Evolutionary conservation across 148 eudicot genomes (phyloP).

Genomic region (Rhododendron henanense): DNA sequence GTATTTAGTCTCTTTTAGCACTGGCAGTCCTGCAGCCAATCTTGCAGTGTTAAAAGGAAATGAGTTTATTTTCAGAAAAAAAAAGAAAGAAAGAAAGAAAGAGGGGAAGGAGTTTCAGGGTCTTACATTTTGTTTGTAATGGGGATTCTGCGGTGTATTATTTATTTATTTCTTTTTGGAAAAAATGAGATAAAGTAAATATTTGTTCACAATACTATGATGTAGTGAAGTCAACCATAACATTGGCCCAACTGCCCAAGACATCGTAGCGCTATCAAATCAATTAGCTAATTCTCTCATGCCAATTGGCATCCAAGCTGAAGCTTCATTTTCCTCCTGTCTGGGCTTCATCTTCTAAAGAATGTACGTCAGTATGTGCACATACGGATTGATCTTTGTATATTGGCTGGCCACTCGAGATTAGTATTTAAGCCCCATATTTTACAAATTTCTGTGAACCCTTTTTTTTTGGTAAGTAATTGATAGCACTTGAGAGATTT

Average conservation of each 20-base stretch:
- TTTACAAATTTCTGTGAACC: not conserved
- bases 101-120: not conserved
- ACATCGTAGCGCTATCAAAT: not conserved
- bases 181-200: not conserved
- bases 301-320: not conserved
- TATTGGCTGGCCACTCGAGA: not conserved
- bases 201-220: not conserved
- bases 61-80: not conserved
- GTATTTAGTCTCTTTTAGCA: not conserved
- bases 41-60: not conserved
- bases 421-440: not conserved
- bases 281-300: not conserved
- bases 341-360: not conserved
- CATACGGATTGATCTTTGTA: not conserved
- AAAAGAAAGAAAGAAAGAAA: too few species aligned
- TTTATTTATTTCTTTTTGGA: not conserved
- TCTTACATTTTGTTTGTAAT: not conserved
- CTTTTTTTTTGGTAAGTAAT: too few species aligned
- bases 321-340: not conserved
- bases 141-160: not conserved
- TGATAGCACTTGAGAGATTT: too few species aligned
- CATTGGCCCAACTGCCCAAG: not conserved
- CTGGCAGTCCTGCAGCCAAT: not conserved
- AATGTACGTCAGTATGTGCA: not conserved
- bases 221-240: not conserved